Evolutionary conservation across 164 flowering plant genomes (phyloP).

Genomic region (Sextonia rubra): DNA sequence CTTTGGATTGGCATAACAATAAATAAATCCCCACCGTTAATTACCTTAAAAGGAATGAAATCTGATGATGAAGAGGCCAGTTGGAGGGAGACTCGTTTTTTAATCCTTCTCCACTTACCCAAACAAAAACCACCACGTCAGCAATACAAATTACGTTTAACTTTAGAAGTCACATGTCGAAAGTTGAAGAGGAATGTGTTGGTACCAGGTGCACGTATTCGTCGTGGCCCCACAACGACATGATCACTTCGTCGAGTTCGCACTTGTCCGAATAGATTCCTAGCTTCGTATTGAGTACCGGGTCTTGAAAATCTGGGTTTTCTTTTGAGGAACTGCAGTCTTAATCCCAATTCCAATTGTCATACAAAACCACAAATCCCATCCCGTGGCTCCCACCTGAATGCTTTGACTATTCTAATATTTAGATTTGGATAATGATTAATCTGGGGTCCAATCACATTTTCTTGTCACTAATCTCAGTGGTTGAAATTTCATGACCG

Average conservation of each 20-base stretch:
- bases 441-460: too few relatives aligned
- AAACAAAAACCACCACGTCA: conserved; percentile 1
- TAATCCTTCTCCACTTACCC: conserved; percentile 63
- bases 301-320: conserved; percentile 49
- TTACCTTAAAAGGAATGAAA: conserved; percentile 75
- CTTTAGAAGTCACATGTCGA: too few relatives aligned
- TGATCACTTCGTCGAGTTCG: conserved; percentile 60
- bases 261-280: conserved; percentile 57
- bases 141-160: background rate
- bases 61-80: conserved; percentile 65
- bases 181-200: background rate
- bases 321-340: too few relatives aligned
- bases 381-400: too few relatives aligned
- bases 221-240: conserved; percentile 83
- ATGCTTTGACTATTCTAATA: too few relatives aligned
- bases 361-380: too few relatives aligned
- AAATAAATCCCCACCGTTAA: too few relatives aligned
- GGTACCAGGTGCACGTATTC: conserved; percentile 77
- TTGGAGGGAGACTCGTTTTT: conserved; percentile 55
- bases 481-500: too few relatives aligned
- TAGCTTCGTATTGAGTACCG: conserved; percentile 46
- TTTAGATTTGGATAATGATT: too few relatives aligned
- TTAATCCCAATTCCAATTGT: too few relatives aligned
- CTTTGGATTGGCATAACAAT: too few relatives aligned
- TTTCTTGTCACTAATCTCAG: too few relatives aligned